A percentile compares a stretch with the other conserved stretches of the same genome.
Evolutionary conservation across 805 yeast species (phyloP).

Genomic region (Ogataea chonburiensis): DNA sequence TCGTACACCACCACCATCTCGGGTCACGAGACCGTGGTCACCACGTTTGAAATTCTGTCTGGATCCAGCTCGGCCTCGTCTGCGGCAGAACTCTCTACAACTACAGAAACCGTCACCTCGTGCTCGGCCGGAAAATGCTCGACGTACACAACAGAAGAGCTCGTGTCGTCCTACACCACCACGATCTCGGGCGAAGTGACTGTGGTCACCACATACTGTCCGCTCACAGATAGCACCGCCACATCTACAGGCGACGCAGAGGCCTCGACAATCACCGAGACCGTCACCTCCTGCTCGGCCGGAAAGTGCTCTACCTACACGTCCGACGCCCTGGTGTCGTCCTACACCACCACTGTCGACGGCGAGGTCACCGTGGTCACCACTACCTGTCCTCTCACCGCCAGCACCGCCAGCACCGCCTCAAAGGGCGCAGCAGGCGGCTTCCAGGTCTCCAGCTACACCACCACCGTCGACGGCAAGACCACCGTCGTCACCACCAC

Average conservation of each 20-base stretch:
- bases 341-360: constrained; percentile 25
- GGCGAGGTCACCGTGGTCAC: constrained; percentile 24
- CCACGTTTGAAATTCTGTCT: constrained; percentile 4
- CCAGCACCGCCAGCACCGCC: constrained; percentile 8
- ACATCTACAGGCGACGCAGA: constrained; percentile 6
- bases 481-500: constrained; percentile 21
- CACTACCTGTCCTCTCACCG: constrained; percentile 21
- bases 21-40: constrained; percentile 17
- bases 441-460: constrained; percentile 13
- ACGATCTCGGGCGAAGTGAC: constrained; percentile 21
- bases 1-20: constrained; percentile 26
- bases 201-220: constrained; percentile 25
- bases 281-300: constrained; percentile 23
- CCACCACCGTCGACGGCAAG: constrained; percentile 16
- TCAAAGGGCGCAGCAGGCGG: constrained; percentile 19
- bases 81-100: constrained; percentile 19
- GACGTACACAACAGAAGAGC: constrained; percentile 14
- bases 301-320: constrained; percentile 19
- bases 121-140: constrained; percentile 25
- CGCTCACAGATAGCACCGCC: constrained; percentile 14
- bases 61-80: constrained; percentile 9
- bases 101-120: constrained; percentile 18
- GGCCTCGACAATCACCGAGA: constrained; percentile 14
- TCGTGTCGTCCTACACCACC: constrained; percentile 28
- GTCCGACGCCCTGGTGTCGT: constrained; percentile 21